Evolutionary conservation across 495 filamentous ascomycete species (phyloP), one percentile per base, ranked within the genome.

Genomic region (Daldinia childiae): DNA sequence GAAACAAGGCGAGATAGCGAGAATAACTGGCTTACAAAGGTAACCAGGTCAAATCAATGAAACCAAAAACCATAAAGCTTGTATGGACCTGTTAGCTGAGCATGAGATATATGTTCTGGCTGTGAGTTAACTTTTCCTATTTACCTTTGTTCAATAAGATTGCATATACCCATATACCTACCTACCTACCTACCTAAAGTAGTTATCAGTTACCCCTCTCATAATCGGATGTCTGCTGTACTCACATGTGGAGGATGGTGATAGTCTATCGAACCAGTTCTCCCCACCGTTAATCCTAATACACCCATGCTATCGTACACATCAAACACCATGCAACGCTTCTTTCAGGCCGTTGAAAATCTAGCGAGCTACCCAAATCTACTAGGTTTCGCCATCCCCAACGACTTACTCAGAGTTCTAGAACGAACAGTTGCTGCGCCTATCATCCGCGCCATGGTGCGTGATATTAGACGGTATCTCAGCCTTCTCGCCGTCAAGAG

Each of bases 331-430:
- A 89, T 89, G 74, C 63, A 73, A 0, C 83, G 85, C 29, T 93
- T 90, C 82, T 89, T 90, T 45, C 74, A 63, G n/a, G 90, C 91
- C 6, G 82, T 93, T 29, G 91, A 93, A 64, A 79, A 81, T 5
- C 75, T 94, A 71, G 75, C 82, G 21, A 81, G 86, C 21, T 93
- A 90, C 79, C 86, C 80, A 76, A 94, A 94, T 76, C 85, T 84
- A 3, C 81, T 94, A 27, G 91, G 91, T 48, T 90, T 93, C 84
- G 90, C 92, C 70, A 89, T 90, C n/a, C 90, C 91, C 38, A 90
- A 91, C 73, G 89, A 91, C 72, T 87, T 90, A 45, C 86, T 89
- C 64, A 91, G 90, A 78, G 80, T 80, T 41, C 62, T 80, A 17
- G 81, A 81, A 69, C 90, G 87, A 66, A 90, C 88, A 24, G 78